These are phyloP conservation scores for Acacia acuminata DNA, from an alignment of 306 rosid genomes.

Conservation along the genomic window DNA sequence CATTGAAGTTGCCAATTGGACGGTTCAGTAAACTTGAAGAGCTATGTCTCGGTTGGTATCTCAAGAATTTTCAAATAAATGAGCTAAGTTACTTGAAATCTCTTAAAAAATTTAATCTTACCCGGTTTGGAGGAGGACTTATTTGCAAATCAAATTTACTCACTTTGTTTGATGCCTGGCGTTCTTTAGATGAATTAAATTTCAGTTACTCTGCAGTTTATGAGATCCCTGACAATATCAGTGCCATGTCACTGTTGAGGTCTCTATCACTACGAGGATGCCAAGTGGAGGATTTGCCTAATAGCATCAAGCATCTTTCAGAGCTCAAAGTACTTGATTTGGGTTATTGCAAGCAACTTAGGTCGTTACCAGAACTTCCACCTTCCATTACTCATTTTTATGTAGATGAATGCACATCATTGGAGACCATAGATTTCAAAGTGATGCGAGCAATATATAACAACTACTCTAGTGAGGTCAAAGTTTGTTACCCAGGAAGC, in stretches of 20 bases:
- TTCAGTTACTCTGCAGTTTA: fast-evolving
- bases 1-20: neutral
- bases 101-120: neutral
- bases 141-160: neutral
- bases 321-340: neutral
- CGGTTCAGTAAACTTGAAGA: neutral
- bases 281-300: neutral
- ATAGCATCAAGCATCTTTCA: neutral
- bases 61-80: neutral
- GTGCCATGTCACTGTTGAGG: neutral
- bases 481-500: neutral
- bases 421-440: neutral
- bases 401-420: neutral
- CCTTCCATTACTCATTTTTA: neutral
- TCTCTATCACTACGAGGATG: neutral
- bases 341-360: neutral
- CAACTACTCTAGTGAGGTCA: neutral
- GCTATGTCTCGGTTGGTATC: neutral
- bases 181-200: neutral
- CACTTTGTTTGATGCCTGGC: neutral
- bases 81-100: neutral
- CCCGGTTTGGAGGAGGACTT: fast-evolving
- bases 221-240: neutral
- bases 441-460: neutral
- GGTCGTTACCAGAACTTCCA: neutral